These are phyloP conservation scores for Fusarium stilboides DNA, from an alignment of 2,329 filamentous ascomycete species.

Conservation along the genomic window DNA sequence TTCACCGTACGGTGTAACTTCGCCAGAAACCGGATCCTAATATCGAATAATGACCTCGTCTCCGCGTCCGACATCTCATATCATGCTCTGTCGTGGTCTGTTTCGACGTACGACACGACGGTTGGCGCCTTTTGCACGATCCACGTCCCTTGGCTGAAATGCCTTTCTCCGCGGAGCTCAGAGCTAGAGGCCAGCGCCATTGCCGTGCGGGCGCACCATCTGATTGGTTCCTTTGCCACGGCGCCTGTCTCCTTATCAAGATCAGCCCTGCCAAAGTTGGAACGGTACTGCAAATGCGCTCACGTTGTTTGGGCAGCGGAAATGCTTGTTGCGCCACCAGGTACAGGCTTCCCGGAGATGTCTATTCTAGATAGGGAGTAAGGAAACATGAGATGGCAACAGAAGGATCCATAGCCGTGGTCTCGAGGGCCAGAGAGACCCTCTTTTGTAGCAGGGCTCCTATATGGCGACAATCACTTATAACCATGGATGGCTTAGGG, in stretches of 20 bases:
- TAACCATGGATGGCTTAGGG: constrained; percentile 27
- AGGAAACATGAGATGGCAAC: constrained; percentile 19
- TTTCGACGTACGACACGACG: constrained; percentile 45
- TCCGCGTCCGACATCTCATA: constrained; percentile 19
- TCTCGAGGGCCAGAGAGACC: constrained; percentile 21
- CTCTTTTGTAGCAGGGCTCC: constrained; percentile 31
- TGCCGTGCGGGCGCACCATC: constrained; percentile 1
- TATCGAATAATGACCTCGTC: constrained; percentile 23
- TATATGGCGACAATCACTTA: constrained; percentile 30
- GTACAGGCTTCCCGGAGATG: constrained; percentile 44
- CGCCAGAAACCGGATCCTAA: constrained; percentile 19
- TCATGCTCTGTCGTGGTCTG: constrained; percentile 37
- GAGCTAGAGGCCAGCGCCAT: constrained; percentile 6
- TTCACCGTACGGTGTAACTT: constrained; percentile 18
- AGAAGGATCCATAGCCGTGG: constrained; percentile 25
- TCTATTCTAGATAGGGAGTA: constrained; percentile 40
- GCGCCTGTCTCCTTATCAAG: constrained; percentile 45
- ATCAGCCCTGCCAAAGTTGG: constrained; percentile 27
- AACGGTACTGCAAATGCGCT: constrained; percentile 25
- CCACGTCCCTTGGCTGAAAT: constrained; percentile 29
- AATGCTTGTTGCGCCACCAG: constrained; percentile 41
- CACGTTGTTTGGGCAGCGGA: constrained; percentile 36
- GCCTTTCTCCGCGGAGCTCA: constrained; percentile 48
- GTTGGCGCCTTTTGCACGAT: constrained; percentile 29
- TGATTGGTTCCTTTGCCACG: constrained; percentile 40